These are phyloP conservation scores for Endoconidiophora polonica DNA, from an alignment of 2,329 filamentous ascomycete species.

Conservation along the genomic window DNA sequence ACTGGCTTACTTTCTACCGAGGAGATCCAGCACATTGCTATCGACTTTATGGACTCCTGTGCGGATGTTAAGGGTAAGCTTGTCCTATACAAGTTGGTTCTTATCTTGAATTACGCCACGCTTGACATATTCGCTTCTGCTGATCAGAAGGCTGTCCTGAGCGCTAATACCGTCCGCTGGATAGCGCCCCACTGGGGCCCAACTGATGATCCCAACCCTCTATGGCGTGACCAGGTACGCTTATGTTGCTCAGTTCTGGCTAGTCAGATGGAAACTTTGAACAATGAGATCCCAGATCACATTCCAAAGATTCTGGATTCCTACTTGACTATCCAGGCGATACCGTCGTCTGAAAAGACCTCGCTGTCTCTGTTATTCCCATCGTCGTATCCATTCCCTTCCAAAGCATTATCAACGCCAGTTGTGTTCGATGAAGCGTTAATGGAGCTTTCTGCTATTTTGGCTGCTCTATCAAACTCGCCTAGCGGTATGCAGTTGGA, in stretches of 20 bases:
- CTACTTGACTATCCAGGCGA: slow-evolving; percentile 57
- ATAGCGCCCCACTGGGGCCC: slow-evolving; percentile 86
- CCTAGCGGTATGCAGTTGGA: slow-evolving; percentile 56
- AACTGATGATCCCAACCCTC: slow-evolving; percentile 53
- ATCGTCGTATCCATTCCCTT: slow-evolving; percentile 73
- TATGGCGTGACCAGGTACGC: slow-evolving; percentile 85
- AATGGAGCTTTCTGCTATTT: slow-evolving; percentile 72
- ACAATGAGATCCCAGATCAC: slow-evolving; percentile 71
- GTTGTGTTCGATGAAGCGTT: slow-evolving; percentile 66
- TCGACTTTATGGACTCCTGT: slow-evolving; percentile 89
- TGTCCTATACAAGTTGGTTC: slow-evolving; percentile 74
- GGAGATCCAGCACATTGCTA: slow-evolving; percentile 79
- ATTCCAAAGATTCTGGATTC: slow-evolving; percentile 84
- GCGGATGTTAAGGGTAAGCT: slow-evolving; percentile 76
- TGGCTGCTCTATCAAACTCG: slow-evolving; percentile 66
- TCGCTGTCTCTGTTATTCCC: slow-evolving; percentile 81
- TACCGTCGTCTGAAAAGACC: slow-evolving; percentile 35
- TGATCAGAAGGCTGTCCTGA: slow-evolving; percentile 56
- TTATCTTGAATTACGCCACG: slow-evolving; percentile 82
- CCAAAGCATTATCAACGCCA: slow-evolving; percentile 45
- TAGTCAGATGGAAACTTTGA: slow-evolving; percentile 63
- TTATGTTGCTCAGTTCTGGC: slow-evolving; percentile 86
- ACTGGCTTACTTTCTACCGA: slow-evolving; percentile 57
- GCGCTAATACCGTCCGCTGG: slow-evolving; percentile 76
- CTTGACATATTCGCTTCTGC: slow-evolving; percentile 66